These are phyloP conservation scores for Marasmius fiardii DNA, from an alignment of 1,284 basidiomycete genomes.

Conservation along the genomic window DNA sequence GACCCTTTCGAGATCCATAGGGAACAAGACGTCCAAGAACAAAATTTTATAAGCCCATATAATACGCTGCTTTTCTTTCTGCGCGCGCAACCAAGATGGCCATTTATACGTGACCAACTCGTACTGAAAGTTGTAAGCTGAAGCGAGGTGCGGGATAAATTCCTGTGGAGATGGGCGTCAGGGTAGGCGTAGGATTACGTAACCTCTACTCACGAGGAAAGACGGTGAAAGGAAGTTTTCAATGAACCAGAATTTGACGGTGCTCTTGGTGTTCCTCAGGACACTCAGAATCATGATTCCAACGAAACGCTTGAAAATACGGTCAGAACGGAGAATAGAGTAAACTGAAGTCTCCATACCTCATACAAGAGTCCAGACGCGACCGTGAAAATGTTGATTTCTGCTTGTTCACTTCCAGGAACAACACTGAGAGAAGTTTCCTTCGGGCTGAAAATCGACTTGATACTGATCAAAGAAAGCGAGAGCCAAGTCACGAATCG, in stretches of 20 bases:
- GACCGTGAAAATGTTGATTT: slow-evolving; percentile 99
- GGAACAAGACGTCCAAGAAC: slow-evolving; percentile 98
- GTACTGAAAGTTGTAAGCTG: slow-evolving; percentile 91
- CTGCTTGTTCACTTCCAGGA: slow-evolving; percentile 54
- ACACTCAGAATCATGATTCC: slow-evolving; percentile 99
- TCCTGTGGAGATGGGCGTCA: slow-evolving; percentile 46
- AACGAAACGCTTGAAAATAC: slow-evolving; percentile 74
- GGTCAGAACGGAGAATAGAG: neutral
- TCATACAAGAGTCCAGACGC: slow-evolving; percentile 96
- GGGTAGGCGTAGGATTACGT: neutral
- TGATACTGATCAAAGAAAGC: slow-evolving; percentile 36
- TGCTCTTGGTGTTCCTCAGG: slow-evolving; percentile 87
- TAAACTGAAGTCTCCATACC: slow-evolving; percentile 37
- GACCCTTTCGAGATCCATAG: slow-evolving; percentile 96
- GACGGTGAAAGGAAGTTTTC: slow-evolving; percentile 98
- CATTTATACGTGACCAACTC: slow-evolving; percentile 98
- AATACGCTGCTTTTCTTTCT: slow-evolving; percentile 95
- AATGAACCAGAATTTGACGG: slow-evolving; percentile 99
- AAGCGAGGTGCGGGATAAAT: slow-evolving; percentile 91
- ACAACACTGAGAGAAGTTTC: slow-evolving; percentile 15
- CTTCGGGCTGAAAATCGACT: slow-evolving; percentile 46
- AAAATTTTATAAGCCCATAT: slow-evolving; percentile 99
- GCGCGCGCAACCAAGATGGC: slow-evolving; percentile 96
- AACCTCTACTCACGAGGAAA: slow-evolving; percentile 67
- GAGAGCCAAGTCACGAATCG: too few species aligned